A percentile compares a stretch with the other conserved stretches of the same genome.
These are phyloP conservation scores for Remersonia thermophila DNA, from an alignment of 2,329 filamentous ascomycete genomes.

Conservation along the genomic window DNA sequence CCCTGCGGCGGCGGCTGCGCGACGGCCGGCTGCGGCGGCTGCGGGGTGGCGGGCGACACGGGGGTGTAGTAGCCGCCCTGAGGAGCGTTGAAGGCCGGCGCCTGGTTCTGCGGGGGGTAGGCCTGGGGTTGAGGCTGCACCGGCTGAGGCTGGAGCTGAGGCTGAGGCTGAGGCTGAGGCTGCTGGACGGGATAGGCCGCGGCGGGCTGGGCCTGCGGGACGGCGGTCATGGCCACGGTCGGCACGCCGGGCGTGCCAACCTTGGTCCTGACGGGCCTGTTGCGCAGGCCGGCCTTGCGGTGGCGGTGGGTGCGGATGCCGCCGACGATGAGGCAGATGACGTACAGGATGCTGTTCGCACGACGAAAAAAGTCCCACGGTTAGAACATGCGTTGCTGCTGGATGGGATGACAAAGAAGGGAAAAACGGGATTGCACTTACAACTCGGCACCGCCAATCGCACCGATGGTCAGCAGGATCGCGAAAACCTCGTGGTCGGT, in stretches of 20 bases:
- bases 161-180: constrained; percentile 15
- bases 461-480: constrained; percentile 21
- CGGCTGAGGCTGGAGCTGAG: too few relatives aligned
- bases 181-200: constrained; percentile 3
- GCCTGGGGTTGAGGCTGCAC: constrained; percentile 8
- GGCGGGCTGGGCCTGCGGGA: constrained; percentile 6
- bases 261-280: constrained; percentile 13
- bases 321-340: constrained; percentile 30
- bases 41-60: neutral
- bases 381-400: neutral
- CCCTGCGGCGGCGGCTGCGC: neutral
- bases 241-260: neutral
- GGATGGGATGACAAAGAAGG: neutral
- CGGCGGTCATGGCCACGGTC: neutral
- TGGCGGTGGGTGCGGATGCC: constrained; percentile 31
- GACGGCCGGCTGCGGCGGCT: neutral
- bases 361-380: too few relatives aligned
- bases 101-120: constrained; percentile 2
- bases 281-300: constrained; percentile 30
- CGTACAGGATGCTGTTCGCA: constrained; percentile 28
- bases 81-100: neutral
- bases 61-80: neutral
- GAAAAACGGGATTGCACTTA: constrained; percentile 25
- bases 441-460: constrained; percentile 32
- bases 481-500: too few relatives aligned